Base-by-base conservation (phyloP, 2,329 filamentous ascomycete genomes). In the Neurospora crassa region DNA sequence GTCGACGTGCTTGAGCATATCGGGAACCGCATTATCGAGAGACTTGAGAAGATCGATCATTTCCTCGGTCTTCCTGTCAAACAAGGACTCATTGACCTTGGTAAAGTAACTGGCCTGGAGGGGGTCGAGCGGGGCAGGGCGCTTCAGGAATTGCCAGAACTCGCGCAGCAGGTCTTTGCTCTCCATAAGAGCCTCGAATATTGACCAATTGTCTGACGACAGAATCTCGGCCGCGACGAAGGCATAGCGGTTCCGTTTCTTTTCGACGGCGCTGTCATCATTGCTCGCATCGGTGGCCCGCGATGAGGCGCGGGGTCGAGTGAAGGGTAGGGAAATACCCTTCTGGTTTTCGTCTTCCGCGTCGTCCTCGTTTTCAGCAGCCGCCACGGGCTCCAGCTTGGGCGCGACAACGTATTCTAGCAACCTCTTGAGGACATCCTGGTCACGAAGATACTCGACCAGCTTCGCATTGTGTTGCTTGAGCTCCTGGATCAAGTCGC, bases 381-480 rank as follows among this genome's bases (percentile, higher is more conserved):
- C 80, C 43, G 89, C 84, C 73, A 86, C 81, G 6, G 83, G 82
- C 77, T 89, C 88, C 72, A 88, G 86, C 78, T 89, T 90, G 40
- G 94, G 92, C 67, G 94, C 93, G 75, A 94, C 90, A 76, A 98
- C 95, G 85, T 97, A 97, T 80, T 95, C 90, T 75, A 99, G 89
- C 73, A 99, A 87, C 78, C 89, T 91, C 81, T 94, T 89, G 74
- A 99, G 88, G 71, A 96, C 89, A 77, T 90, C 88, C 76, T 96
- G 93, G 78, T 97, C 93, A 77, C 96, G 91, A 73, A 99, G 86
- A 79, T 95, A 98, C 83, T 98, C 94, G 81, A 98, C 94, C 74
- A 99, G 90, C 84, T 97, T 97, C 72, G 93, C 91, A 84, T 99
- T 98, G 83, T 97, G 94, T 82, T 97, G 93, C 84, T 98, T 99